Conservation (phyloP, 164 flowering plant species). For the Pachysandra terminalis region DNA sequence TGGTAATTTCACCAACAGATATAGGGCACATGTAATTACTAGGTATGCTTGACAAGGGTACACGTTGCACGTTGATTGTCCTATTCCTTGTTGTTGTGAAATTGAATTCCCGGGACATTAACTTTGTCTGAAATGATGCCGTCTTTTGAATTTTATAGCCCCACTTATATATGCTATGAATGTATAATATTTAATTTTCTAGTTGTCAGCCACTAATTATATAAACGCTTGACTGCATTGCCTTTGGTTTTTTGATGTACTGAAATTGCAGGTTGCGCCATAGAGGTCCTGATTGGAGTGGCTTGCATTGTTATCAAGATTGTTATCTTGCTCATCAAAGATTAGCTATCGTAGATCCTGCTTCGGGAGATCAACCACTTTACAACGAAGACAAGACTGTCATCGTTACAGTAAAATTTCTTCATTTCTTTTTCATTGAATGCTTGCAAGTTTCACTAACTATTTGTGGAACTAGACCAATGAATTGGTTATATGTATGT, state of each 20-base stretch:
- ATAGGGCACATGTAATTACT: too few relatives aligned
- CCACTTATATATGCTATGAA: too few relatives aligned
- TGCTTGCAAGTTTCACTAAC: background rate
- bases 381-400: conserved; percentile 54
- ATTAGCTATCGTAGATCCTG: conserved; percentile 67
- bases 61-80: too few relatives aligned
- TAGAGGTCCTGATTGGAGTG: conserved; percentile 90
- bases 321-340: conserved; percentile 59
- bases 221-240: background rate
- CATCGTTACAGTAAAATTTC: conserved; percentile 48
- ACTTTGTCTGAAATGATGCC: too few relatives aligned
- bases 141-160: too few relatives aligned
- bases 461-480: background rate
- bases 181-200: background rate
- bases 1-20: too few relatives aligned
- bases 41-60: too few relatives aligned
- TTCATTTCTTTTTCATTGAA: background rate
- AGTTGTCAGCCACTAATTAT: background rate
- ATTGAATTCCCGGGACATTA: too few relatives aligned
- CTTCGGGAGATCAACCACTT: conserved; percentile 82
- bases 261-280: conserved; percentile 50
- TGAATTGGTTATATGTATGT: background rate
- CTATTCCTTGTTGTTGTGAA: too few relatives aligned
- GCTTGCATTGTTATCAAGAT: conserved; percentile 59
- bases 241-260: background rate